phyloP scores from a whole-genome alignment of 441 rosid genomes.

The Populus trichocarpa region DNA sequence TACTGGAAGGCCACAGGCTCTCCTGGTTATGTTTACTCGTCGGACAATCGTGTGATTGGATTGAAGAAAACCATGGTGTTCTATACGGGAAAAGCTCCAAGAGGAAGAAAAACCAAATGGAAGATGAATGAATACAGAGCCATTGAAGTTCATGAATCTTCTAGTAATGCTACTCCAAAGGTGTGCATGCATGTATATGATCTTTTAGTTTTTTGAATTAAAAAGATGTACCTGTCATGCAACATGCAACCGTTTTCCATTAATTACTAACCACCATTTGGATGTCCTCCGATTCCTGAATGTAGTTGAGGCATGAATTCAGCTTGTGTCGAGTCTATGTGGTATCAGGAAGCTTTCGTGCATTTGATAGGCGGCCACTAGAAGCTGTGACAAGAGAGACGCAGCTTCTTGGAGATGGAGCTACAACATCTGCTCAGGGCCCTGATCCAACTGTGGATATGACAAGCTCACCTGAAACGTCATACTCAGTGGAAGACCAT shows the following conservation, averaged over 20 bases:
- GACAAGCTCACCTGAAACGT: slow-evolving; percentile 37
- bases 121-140: no score
- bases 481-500: slow-evolving; percentile 38
- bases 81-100: no score
- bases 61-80: no score
- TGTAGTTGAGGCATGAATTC: slow-evolving; percentile 70
- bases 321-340: slow-evolving; percentile 70
- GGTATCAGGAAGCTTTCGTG: slow-evolving; percentile 56
- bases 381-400: slow-evolving; percentile 30
- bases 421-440: slow-evolving; percentile 32
- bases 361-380: slow-evolving; percentile 78
- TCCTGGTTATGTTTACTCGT: no score
- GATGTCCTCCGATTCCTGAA: slow-evolving; percentile 14
- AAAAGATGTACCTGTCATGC: not conserved
- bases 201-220: not conserved
- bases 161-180: slow-evolving; percentile 36
- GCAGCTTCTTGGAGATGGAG: slow-evolving; percentile 19
- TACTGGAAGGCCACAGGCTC: no score
- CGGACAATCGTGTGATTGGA: no score
- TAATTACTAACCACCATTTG: slow-evolving; percentile 11
- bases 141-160: slow-evolving; percentile 13
- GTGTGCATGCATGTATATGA: slow-evolving; percentile 23
- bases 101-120: no score
- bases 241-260: not conserved
- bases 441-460: slow-evolving; percentile 14